Conservation (phyloP, 768 basidiomycete species). For the Lentinula raphanica region DNA sequence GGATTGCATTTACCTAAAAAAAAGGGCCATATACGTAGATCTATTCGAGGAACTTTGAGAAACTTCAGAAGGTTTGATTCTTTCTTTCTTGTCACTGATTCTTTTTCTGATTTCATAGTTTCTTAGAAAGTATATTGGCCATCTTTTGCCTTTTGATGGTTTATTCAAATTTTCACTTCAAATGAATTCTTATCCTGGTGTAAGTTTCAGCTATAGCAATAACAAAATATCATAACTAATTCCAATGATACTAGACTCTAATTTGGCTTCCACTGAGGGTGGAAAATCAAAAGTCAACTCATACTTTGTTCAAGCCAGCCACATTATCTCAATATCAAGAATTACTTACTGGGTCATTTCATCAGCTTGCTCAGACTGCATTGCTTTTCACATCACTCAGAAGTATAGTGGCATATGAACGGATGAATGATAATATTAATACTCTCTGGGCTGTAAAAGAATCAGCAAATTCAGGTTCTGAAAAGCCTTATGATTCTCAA, state of each 20-base stretch:
- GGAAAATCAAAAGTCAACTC: background rate
- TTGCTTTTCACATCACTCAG: slow-evolving; percentile 13
- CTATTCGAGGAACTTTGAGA: slow-evolving; percentile 26
- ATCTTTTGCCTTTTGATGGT: slow-evolving; percentile 33
- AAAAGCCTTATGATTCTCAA: background rate
- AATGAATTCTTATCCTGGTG: slow-evolving; percentile 31
- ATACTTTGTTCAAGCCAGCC: background rate
- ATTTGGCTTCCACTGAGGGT: slow-evolving; percentile 15
- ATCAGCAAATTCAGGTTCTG: background rate
- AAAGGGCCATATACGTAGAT: slow-evolving; percentile 16
- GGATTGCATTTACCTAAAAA: slow-evolving; percentile 32
- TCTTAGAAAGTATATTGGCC: slow-evolving; percentile 36
- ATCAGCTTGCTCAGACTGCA: slow-evolving; percentile 9
- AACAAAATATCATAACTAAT: background rate
- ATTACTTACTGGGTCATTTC: slow-evolving; percentile 11
- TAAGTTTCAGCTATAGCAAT: no score
- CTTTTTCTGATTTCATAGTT: background rate
- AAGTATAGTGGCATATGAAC: slow-evolving; percentile 2
- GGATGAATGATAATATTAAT: background rate
- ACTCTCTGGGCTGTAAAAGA: slow-evolving; percentile 3
- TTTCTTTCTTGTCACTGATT: background rate
- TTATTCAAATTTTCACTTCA: slow-evolving; percentile 34
- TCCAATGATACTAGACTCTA: slow-evolving; percentile 11
- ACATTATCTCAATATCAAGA: slow-evolving; percentile 10
- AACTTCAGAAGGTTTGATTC: slow-evolving; percentile 27